Evolutionary conservation across 257 asterid species (phyloP).

Genomic region (Jaltomata sinuosa): DNA sequence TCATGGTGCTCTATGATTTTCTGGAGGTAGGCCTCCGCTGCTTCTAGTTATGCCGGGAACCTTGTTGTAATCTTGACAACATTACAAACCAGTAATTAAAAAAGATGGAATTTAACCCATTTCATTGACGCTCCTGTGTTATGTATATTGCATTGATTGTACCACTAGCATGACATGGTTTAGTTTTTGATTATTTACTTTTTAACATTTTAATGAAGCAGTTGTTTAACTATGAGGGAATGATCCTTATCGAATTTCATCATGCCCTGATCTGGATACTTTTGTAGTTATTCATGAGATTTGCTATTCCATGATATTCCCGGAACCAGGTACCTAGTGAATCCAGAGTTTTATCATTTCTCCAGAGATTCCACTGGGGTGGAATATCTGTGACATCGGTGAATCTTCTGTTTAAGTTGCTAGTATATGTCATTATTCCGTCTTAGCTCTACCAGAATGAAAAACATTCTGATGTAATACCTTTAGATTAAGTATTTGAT

Average conservation of each 20-base stretch:
- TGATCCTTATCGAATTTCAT: background rate
- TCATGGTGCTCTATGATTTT: slow-evolving; percentile 23
- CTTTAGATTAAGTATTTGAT: background rate
- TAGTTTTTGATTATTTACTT: background rate
- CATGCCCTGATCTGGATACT: background rate
- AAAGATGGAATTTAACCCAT: slow-evolving; percentile 13
- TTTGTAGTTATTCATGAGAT: background rate
- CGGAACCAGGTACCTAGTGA: background rate
- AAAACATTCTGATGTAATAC: background rate
- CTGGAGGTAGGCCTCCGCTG: slow-evolving; percentile 19
- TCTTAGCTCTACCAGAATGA: background rate
- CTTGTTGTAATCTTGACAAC: slow-evolving; percentile 20
- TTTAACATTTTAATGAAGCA: background rate
- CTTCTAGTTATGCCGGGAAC: slow-evolving; percentile 30
- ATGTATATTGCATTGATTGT: background rate
- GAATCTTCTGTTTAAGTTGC: background rate
- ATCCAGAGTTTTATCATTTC: background rate
- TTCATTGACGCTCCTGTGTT: slow-evolving; percentile 5
- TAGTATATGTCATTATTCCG: background rate
- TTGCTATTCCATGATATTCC: background rate
- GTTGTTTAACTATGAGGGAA: background rate
- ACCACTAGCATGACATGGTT: slow-evolving; percentile 2
- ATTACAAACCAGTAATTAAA: slow-evolving; percentile 27
- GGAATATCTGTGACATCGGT: background rate
- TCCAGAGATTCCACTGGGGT: background rate